Evolutionary conservation across 306 rosid genomes (phyloP).

Genomic region (Prunus fruticosa): DNA sequence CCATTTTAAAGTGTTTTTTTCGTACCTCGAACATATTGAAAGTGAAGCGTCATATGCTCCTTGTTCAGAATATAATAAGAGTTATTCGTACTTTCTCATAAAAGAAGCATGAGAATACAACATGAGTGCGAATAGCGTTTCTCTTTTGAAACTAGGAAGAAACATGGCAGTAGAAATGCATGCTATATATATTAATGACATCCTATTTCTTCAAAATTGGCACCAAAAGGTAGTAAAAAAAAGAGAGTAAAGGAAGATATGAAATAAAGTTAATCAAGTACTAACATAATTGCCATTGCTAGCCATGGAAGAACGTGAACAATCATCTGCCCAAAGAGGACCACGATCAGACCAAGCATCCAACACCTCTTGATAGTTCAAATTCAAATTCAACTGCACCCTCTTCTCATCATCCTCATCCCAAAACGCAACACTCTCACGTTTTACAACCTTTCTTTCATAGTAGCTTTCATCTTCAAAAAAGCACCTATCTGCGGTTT

Average conservation of each 20-base stretch:
- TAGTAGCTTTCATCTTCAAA: slow-evolving; percentile 30
- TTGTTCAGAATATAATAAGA: not conserved
- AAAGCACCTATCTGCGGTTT: slow-evolving; percentile 23
- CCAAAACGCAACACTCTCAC: slow-evolving; percentile 47
- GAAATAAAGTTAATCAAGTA: slow-evolving; percentile 4
- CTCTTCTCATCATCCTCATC: slow-evolving; percentile 42
- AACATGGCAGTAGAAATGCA: not conserved
- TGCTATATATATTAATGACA: not conserved
- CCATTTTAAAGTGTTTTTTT: not conserved
- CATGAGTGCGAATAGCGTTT: not conserved
- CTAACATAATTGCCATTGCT: slow-evolving; percentile 55
- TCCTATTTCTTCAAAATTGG: not conserved
- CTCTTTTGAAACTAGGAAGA: not conserved
- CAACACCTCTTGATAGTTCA: slow-evolving; percentile 77
- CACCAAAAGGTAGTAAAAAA: not conserved
- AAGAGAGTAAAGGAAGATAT: not conserved
- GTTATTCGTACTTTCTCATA: not conserved
- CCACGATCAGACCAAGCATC: slow-evolving; percentile 89
- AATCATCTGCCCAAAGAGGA: slow-evolving; percentile 58
- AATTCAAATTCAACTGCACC: slow-evolving; percentile 59
- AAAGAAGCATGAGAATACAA: not conserved
- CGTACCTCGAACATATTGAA: not conserved
- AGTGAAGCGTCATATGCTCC: not conserved
- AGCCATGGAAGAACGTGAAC: slow-evolving; percentile 34
- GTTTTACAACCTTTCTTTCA: slow-evolving; percentile 28